Percentiles rank a stretch among this genome's conserved stretches.
phyloP scores from a whole-genome alignment of 306 rosid species.

The Sicyos baderoa region DNA sequence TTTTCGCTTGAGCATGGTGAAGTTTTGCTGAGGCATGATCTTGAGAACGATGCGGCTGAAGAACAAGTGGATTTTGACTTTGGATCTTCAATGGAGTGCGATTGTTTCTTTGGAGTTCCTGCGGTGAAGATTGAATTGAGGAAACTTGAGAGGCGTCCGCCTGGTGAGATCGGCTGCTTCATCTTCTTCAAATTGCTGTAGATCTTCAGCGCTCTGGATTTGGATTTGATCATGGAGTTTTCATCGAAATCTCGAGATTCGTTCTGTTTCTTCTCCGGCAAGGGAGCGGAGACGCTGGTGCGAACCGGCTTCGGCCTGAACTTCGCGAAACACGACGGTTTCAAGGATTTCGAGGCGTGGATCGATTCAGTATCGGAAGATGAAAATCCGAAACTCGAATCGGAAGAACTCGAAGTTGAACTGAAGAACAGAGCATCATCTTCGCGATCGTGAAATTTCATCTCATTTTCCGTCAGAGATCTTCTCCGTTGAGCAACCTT shows the following conservation, averaged over 20 bases:
- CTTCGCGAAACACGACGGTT: conserved; percentile 42
- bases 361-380: conserved; percentile 76
- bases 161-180: conserved; percentile 88
- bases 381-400: conserved; percentile 72
- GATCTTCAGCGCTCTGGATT: conserved; percentile 68
- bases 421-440: conserved; percentile 55
- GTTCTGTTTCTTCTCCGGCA: conserved; percentile 21
- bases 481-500: conserved; percentile 23
- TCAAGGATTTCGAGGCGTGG: conserved; percentile 27
- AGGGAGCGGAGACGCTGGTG: conserved; percentile 27
- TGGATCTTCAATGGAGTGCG: conserved; percentile 1
- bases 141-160: conserved; percentile 59
- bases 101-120: conserved; percentile 28
- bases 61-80: conserved; percentile 45
- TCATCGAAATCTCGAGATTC: conserved; percentile 19
- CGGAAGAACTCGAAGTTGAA: conserved; percentile 68
- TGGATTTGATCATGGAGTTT: conserved; percentile 43
- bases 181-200: conserved; percentile 73
- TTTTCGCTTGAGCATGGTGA: conserved; percentile 51
- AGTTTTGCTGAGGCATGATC: conserved; percentile 71
- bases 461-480: conserved; percentile 19
- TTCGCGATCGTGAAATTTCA: conserved; percentile 29
- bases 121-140: conserved; percentile 53
- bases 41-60: conserved; percentile 61
- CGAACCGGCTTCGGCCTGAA: conserved; percentile 45